Percentiles rank a stretch among this genome's conserved stretches.
phyloP scores from a whole-genome alignment of 108 stramenopile genomes.

The Bacterosira constricta region DNA sequence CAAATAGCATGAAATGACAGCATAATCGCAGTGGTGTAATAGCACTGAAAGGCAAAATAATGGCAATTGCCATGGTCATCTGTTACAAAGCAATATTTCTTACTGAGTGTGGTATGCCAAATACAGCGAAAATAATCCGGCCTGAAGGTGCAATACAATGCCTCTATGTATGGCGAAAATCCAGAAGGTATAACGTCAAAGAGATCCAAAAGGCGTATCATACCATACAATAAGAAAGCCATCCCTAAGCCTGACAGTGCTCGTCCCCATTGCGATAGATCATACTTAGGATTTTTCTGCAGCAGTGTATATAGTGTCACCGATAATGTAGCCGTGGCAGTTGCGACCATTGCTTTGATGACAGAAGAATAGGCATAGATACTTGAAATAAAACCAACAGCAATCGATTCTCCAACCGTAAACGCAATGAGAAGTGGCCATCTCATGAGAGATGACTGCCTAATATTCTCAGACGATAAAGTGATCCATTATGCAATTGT shows the following conservation, averaged over 20 bases:
- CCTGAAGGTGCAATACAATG: constrained; percentile 59
- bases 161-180: constrained; percentile 78
- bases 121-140: constrained; percentile 70
- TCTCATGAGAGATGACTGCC: constrained; percentile 69
- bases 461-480: constrained; percentile 46
- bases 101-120: constrained; percentile 79
- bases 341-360: constrained; percentile 67
- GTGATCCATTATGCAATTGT: constrained; percentile 65
- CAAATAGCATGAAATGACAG: no score
- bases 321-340: constrained; percentile 66
- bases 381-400: constrained; percentile 72
- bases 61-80: no score
- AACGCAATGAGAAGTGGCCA: constrained; percentile 78
- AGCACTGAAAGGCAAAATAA: no score
- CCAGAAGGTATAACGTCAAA: constrained; percentile 64
- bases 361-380: constrained; percentile 75
- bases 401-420: constrained; percentile 77
- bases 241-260: constrained; percentile 63
- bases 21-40: no score
- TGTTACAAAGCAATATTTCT: no score
- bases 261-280: constrained; percentile 87
- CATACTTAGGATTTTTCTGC: constrained; percentile 89
- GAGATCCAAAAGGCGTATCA: constrained; percentile 73
- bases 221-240: constrained; percentile 70
- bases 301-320: constrained; percentile 80